These are phyloP conservation scores for Camellia japonica DNA, from an alignment of 148 eudicot genomes.

Conservation along the genomic window DNA sequence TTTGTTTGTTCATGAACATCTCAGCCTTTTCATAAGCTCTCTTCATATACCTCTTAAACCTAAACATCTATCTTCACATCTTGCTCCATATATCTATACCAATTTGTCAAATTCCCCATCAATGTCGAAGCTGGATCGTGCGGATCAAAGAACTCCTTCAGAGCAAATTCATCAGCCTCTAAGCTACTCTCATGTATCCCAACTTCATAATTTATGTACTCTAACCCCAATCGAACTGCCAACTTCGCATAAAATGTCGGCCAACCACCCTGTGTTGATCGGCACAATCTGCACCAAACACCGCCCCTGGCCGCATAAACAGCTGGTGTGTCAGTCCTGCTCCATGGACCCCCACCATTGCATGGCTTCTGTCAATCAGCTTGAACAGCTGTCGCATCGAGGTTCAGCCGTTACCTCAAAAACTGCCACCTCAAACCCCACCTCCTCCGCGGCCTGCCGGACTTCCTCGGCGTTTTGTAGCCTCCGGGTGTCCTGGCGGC, in stretches of 20 bases:
- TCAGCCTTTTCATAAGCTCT: constrained; percentile 42
- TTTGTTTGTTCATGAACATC: constrained; percentile 26
- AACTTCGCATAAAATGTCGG: constrained; percentile 36
- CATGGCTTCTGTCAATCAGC: constrained; percentile 12
- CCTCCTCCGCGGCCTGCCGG: constrained; percentile 37
- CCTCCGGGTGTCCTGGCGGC: constrained; percentile 6
- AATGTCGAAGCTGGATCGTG: constrained; percentile 16
- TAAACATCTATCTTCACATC: constrained; percentile 36
- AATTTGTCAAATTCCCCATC: constrained; percentile 41
- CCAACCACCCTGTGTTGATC: constrained; percentile 32
- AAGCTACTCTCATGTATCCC: constrained; percentile 41
- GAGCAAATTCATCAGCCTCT: constrained; percentile 23
- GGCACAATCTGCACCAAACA: constrained; percentile 38
- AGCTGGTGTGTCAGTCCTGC: constrained; percentile 19
- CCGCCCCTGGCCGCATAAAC: constrained; percentile 13
- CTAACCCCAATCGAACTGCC: constrained; percentile 42
- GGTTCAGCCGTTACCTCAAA: constrained; percentile 36
- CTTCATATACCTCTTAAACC: constrained; percentile 36
- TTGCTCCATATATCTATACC: constrained; percentile 39
- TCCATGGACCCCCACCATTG: constrained; percentile 17
- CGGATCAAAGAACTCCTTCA: constrained; percentile 5
- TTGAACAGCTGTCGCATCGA: constrained; percentile 37
- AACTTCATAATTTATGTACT: constrained; percentile 41
- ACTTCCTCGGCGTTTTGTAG: background rate
- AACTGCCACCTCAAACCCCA: constrained; percentile 48